A percentile compares a stretch with the other conserved stretches of the same genome.
Evolutionary conservation across 768 basidiomycete genomes (phyloP).

Genomic region (Dentipellis sp.): DNA sequence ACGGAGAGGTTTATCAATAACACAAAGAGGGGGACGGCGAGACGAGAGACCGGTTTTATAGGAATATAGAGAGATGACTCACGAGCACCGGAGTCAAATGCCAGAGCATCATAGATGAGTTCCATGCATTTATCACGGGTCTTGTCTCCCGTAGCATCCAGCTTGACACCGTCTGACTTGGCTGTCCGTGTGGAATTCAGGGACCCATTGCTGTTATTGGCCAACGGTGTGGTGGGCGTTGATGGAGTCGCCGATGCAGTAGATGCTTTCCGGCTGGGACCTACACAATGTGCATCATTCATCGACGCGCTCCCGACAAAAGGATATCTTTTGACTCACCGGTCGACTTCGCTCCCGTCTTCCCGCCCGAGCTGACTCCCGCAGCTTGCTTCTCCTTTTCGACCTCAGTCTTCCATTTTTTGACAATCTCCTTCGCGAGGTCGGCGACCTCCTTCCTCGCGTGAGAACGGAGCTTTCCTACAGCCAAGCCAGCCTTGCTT

Average conservation of each 20-base stretch:
- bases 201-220: conserved; percentile 13
- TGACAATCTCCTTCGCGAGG: conserved; percentile 84
- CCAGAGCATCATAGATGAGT: conserved; percentile 87
- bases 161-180: conserved; percentile 63
- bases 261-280: conserved; percentile 19
- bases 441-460: conserved; percentile 65
- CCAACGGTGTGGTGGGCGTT: conserved; percentile 5
- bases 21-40: conserved; percentile 1
- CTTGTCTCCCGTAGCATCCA: conserved; percentile 49
- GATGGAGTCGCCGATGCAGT: conserved; percentile 9
- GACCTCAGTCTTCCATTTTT: conserved; percentile 85
- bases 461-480: conserved; percentile 80
- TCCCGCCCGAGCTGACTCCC: conserved; percentile 16
- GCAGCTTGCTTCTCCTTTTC: conserved; percentile 51
- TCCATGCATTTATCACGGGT: conserved; percentile 84
- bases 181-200: conserved; percentile 39
- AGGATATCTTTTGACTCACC: conserved; percentile 23
- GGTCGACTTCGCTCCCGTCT: conserved; percentile 17
- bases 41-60: not conserved
- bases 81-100: conserved; percentile 83
- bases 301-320: no score
- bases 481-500: conserved; percentile 86
- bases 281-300: not conserved
- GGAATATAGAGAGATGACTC: conserved; percentile 26
- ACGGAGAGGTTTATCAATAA: not conserved